Base-by-base conservation (phyloP, 2,329 filamentous ascomycete species). In the Aureobasidium musti region DNA sequence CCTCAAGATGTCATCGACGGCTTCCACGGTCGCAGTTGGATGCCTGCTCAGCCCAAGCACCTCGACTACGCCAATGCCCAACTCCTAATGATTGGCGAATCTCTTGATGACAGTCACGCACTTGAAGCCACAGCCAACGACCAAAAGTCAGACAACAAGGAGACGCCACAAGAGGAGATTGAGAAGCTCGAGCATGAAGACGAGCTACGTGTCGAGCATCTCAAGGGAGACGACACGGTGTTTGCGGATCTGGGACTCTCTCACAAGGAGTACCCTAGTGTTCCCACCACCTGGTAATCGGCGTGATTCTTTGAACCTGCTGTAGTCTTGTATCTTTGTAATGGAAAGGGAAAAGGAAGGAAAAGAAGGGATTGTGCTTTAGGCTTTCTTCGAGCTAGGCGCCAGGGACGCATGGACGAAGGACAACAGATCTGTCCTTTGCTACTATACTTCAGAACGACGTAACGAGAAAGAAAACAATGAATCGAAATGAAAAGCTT, bases 111-210 rank as follows among this genome's bases (percentile, higher is more conserved):
- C 2, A 79, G 82, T 4, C 85, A 84, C 68, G 87, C 86, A 0
- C 78, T 86, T 0, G 82, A 87, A 71, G 79, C 83, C 30, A 81
- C 82, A 3, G 79, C 82, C 26, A 87, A 88, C 69, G 78, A 86
- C 52, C 80, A 88, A 72, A 80, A 85, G 69, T 74, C 81, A 6
- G 81, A 81, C 8, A 71, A 76, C 19, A 87, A 89, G 72, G 84
- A 87, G 69, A 84, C 87, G 2, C 88, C 89, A 0, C 79, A 82
- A n/a, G 87, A 91, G 69, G 89, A 91, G 71, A 75, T 96, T 53
- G 86, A 92, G 74, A 86, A 88, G 74, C 78, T 96, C 2, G 90
- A 92, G 75, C 83, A 89, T 14, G 91, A 94, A 74, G 90, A 95
- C 71, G 82, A 88, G 68, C 79, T 87, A 67, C 83, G 91, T 7